Evolutionary conservation across 108 stramenopile species (phyloP).

Genomic region (Parietichytrium sp.): DNA sequence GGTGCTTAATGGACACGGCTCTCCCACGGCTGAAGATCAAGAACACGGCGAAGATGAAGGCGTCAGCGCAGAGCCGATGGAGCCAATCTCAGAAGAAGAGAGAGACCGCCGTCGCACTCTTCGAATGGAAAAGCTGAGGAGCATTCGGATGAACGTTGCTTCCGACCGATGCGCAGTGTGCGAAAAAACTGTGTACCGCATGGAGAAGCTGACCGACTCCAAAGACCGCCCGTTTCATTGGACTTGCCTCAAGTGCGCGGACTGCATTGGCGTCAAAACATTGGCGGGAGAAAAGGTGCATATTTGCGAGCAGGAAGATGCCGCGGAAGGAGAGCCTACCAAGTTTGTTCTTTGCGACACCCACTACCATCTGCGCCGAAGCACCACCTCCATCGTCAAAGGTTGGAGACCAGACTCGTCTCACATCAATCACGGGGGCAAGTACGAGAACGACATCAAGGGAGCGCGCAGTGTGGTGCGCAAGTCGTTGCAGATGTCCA

Average conservation of each 20-base stretch:
- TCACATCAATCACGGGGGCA: conserved; percentile 4
- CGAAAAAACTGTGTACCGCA: conserved; percentile 29
- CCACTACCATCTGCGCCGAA: conserved; percentile 5
- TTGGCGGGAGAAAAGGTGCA: background rate
- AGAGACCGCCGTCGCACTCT: too few relatives aligned
- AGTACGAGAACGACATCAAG: conserved; percentile 1
- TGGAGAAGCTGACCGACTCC: conserved; percentile 38
- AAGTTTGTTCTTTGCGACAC: conserved; percentile 3
- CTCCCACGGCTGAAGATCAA: too few relatives aligned
- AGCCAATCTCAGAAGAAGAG: too few relatives aligned
- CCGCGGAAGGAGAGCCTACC: background rate
- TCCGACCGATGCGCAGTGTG: conserved; percentile 15
- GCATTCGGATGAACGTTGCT: too few relatives aligned
- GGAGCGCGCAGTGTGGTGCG: conserved; percentile 18
- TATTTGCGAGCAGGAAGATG: too few relatives aligned
- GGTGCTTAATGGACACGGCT: too few relatives aligned
- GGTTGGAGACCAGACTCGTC: conserved; percentile 18
- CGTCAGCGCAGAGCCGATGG: too few relatives aligned
- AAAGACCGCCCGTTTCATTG: background rate
- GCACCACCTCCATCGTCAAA: background rate
- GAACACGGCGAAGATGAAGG: too few relatives aligned
- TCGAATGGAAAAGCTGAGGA: too few relatives aligned
- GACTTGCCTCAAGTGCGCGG: conserved; percentile 24
- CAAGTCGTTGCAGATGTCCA: background rate
- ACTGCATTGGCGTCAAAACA: conserved; percentile 8